Conservation (phyloP, 1,139 yeast genomes). For the Saccharomyces hybrid region DNA sequence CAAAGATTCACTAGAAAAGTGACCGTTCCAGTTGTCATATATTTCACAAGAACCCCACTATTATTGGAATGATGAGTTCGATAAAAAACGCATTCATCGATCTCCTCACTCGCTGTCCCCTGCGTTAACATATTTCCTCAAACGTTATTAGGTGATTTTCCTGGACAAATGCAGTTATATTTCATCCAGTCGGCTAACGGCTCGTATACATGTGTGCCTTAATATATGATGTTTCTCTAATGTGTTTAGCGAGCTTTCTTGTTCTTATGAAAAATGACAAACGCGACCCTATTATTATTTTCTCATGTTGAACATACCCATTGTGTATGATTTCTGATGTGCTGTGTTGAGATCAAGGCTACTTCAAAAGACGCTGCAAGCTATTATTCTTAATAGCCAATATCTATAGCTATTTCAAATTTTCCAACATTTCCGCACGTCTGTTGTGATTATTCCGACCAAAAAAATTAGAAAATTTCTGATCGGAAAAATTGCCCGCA, state of each 20-base stretch:
- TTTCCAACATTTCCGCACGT: background rate
- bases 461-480: background rate
- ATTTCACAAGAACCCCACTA: background rate
- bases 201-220: too few relatives aligned
- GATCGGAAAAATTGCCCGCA: background rate
- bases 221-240: background rate
- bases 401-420: background rate
- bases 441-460: background rate
- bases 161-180: too few relatives aligned
- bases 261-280: background rate
- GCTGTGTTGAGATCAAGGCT: background rate
- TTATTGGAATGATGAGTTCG: background rate
- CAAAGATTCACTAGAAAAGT: background rate
- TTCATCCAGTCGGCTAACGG: too few relatives aligned
- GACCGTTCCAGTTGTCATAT: background rate
- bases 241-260: background rate
- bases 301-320: slow-evolving; percentile 2
- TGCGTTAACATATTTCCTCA: too few relatives aligned
- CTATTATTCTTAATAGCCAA: background rate
- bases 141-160: too few relatives aligned
- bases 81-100: too few relatives aligned
- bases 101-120: too few relatives aligned
- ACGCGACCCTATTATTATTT: background rate
- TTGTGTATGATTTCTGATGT: slow-evolving; percentile 5
- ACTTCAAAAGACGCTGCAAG: too few relatives aligned